A percentile compares a stretch with the other conserved stretches of the same genome.
Evolutionary conservation across 768 basidiomycete genomes (phyloP).

Genomic region (Cystofilobasidium ferigula): DNA sequence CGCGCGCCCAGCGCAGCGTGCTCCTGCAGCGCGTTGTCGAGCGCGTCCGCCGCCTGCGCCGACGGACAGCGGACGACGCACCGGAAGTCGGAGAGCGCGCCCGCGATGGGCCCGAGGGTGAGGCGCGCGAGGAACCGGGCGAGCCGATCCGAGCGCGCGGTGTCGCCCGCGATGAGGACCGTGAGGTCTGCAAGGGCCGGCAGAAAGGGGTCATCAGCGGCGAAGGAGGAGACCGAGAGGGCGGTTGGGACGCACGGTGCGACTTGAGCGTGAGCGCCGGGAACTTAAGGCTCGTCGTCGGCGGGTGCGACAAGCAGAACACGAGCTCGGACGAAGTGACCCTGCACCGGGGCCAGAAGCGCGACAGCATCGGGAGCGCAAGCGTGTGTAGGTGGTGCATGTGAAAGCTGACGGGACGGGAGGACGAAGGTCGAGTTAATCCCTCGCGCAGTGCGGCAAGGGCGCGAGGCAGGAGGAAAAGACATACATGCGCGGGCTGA

Average conservation of each 20-base stretch:
- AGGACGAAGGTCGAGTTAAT: not conserved
- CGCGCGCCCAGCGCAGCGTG: not conserved
- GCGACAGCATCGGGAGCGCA: not conserved
- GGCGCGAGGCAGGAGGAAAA: not conserved
- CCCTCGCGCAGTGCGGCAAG: not conserved
- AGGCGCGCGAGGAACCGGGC: constrained; percentile 15
- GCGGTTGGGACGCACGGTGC: constrained; percentile 6
- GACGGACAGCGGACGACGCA: constrained; percentile 4
- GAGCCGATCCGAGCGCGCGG: not conserved
- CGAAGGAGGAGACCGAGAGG: not conserved
- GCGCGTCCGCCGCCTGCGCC: not conserved
- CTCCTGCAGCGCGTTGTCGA: too few species aligned
- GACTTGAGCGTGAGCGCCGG: constrained; percentile 12
- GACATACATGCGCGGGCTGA: constrained; percentile 19
- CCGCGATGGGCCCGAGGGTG: not conserved
- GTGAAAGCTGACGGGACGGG: constrained; percentile 4
- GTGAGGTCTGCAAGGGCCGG: constrained; percentile 15
- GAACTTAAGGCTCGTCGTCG: not conserved
- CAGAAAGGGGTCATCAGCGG: not conserved
- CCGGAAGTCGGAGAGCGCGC: constrained; percentile 1
- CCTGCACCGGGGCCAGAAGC: constrained; percentile 11
- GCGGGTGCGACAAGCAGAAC: constrained; percentile 19
- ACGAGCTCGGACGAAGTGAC: constrained; percentile 20
- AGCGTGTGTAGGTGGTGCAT: constrained; percentile 21
- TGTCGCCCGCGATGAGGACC: constrained; percentile 19